These are phyloP conservation scores for Tephrocybe sp. DNA, from an alignment of 768 basidiomycete species.

Conservation along the genomic window DNA sequence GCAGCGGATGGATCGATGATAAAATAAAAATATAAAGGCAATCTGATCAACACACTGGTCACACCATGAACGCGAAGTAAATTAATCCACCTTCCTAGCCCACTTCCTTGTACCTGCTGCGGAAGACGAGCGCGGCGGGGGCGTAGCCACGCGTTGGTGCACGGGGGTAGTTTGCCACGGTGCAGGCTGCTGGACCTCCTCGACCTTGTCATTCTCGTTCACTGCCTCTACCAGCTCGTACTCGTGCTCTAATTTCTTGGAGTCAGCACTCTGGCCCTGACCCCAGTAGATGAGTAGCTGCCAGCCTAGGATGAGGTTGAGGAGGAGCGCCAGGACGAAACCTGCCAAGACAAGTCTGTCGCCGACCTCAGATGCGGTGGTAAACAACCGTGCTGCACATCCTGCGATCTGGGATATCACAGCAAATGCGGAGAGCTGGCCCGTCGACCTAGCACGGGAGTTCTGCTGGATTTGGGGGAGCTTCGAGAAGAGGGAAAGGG, in stretches of 20 bases:
- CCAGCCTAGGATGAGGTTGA: constrained; percentile 81
- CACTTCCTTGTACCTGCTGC: constrained; percentile 64
- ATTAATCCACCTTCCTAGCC: constrained; percentile 73
- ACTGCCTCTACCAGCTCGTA: constrained; percentile 14
- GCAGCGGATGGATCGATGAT: constrained; percentile 3
- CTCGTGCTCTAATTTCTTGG: constrained; percentile 10
- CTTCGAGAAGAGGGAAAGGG: constrained; percentile 90
- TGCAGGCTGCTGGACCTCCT: constrained; percentile 19
- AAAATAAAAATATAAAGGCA: constrained; percentile 10
- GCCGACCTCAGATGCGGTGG: constrained; percentile 86
- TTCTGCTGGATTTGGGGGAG: constrained; percentile 92
- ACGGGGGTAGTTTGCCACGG: constrained; percentile 28
- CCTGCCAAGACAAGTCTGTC: constrained; percentile 81
- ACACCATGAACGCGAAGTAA: constrained; percentile 14
- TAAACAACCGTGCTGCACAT: constrained; percentile 91
- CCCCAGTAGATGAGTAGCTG: constrained; percentile 90
- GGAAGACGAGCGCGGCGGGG: constrained; percentile 40
- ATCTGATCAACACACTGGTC: constrained; percentile 16
- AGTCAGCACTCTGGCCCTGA: constrained; percentile 31
- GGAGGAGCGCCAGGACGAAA: constrained; percentile 76
- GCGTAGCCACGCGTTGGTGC: constrained; percentile 37
- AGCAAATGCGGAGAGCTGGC: constrained; percentile 92
- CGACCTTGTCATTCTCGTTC: constrained; percentile 14
- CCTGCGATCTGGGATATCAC: constrained; percentile 86
- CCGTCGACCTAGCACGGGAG: constrained; percentile 72